Conservation (phyloP, 2,329 filamentous ascomycete species). For the Fusarium irregulare region DNA sequence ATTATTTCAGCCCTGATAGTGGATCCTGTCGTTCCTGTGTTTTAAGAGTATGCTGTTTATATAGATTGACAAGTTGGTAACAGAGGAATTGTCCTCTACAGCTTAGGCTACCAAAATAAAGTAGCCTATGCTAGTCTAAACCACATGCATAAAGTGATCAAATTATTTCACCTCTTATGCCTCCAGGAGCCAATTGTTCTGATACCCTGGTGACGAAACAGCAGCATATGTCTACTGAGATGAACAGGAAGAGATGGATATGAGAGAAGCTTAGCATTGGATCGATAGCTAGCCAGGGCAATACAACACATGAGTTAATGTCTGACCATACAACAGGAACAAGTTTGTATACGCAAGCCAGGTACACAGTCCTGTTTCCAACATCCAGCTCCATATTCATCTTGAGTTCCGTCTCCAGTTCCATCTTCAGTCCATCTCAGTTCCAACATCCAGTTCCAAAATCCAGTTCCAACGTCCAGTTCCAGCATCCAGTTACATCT, state of each 20-base stretch:
- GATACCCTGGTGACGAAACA: not conserved
- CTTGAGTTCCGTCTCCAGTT: too few relatives aligned
- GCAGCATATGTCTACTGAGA: not conserved
- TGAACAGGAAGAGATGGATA: too few relatives aligned
- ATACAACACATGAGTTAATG: not conserved
- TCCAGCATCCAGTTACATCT: too few relatives aligned
- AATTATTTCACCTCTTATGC: too few relatives aligned
- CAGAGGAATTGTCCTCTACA: too few relatives aligned
- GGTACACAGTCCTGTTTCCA: not conserved
- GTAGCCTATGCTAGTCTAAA: too few relatives aligned
- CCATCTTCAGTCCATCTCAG: too few relatives aligned
- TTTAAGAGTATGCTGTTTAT: not conserved
- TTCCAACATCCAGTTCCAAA: too few relatives aligned
- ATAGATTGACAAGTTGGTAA: not conserved
- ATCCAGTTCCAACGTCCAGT: too few relatives aligned
- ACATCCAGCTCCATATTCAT: not conserved
- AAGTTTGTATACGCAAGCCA: not conserved
- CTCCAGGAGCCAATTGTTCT: too few relatives aligned
- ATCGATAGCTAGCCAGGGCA: not conserved
- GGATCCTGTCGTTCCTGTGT: not conserved
- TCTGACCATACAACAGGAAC: not conserved
- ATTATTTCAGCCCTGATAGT: slow-evolving; percentile 17
- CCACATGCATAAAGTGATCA: too few relatives aligned
- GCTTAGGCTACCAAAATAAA: too few relatives aligned
- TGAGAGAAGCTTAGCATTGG: not conserved